Percentiles rank a stretch among this genome's conserved stretches.
These are phyloP conservation scores for Globisporangium sylvaticum DNA, from an alignment of 352 stramenopile genomes.

Conservation along the genomic window DNA sequence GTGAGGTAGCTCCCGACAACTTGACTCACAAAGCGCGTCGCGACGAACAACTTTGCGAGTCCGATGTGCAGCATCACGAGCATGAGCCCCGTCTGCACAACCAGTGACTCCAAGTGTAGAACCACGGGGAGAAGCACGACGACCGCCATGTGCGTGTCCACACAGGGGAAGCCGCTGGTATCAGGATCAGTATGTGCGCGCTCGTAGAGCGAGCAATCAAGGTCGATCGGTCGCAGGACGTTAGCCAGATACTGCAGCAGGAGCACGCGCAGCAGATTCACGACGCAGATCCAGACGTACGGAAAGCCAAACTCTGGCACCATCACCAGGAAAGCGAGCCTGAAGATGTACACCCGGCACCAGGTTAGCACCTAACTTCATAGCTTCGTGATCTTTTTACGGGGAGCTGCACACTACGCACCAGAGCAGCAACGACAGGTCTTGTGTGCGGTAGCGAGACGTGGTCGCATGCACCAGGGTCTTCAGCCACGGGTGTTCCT, in stretches of 20 bases:
- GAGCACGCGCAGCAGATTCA: constrained; percentile 49
- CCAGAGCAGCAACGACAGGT: constrained; percentile 67
- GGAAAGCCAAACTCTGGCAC: constrained; percentile 51
- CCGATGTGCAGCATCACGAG: constrained; percentile 33
- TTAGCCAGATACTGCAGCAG: constrained; percentile 43
- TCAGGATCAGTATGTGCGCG: constrained; percentile 13
- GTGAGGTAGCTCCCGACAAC: constrained; percentile 59
- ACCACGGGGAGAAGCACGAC: constrained; percentile 62
- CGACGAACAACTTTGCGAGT: constrained; percentile 34
- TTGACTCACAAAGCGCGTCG: constrained; percentile 49
- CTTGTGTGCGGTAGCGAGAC: constrained; percentile 49
- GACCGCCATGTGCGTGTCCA: constrained; percentile 73
- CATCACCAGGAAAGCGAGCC: constrained; percentile 62
- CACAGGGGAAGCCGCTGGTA: constrained; percentile 31
- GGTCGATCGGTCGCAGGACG: constrained; percentile 47
- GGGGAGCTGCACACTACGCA: constrained; percentile 7
- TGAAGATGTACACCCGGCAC: constrained; percentile 10
- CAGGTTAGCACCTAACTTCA: background rate
- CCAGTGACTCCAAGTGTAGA: constrained; percentile 29
- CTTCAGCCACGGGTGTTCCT: constrained; percentile 31
- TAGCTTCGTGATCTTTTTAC: too few species aligned
- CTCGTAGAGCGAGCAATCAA: constrained; percentile 31
- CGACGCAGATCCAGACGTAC: constrained; percentile 65
- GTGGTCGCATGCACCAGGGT: constrained; percentile 43
- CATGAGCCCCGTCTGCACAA: constrained; percentile 22